A percentile compares a stretch with the other conserved stretches of the same genome.
Conservation (phyloP, 2,329 filamentous ascomycete genomes). For the Xenosphaeropsis pyriputrescens region DNA sequence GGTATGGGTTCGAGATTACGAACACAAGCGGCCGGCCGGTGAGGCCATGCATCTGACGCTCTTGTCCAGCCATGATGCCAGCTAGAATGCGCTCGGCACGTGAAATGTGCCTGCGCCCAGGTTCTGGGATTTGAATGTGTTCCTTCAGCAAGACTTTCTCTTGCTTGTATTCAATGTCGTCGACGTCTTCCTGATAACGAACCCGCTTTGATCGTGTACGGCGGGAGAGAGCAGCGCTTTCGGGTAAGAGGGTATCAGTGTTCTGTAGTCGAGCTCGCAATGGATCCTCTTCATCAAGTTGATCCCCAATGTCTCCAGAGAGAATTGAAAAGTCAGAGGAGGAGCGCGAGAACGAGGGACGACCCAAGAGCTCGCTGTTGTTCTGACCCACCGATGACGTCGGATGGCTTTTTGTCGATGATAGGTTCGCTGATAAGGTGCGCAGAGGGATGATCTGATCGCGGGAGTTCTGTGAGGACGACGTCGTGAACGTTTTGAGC, state of each 20-base stretch:
- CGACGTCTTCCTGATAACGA: conserved; percentile 39
- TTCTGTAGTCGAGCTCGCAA: conserved; percentile 55
- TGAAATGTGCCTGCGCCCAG: conserved; percentile 46
- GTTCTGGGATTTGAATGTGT: conserved; percentile 68
- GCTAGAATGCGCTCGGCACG: conserved; percentile 58
- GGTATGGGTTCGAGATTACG: conserved; percentile 19
- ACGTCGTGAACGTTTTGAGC: conserved; percentile 77
- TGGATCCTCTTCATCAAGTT: conserved; percentile 73
- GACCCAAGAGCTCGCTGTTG: conserved; percentile 23
- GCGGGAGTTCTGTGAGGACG: conserved; percentile 51
- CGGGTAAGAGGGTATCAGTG: conserved; percentile 19
- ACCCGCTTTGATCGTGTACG: conserved; percentile 44
- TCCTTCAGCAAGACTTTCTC: conserved; percentile 40
- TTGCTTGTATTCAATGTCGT: conserved; percentile 25
- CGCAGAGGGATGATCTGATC: conserved; percentile 75
- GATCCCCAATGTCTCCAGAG: conserved; percentile 87
- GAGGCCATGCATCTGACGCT: conserved; percentile 70
- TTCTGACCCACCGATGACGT: conserved; percentile 30
- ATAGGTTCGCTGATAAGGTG: conserved; percentile 39
- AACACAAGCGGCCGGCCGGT: conserved; percentile 93
- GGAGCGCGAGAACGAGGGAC: conserved; percentile 31
- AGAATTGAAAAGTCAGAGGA: conserved; percentile 56
- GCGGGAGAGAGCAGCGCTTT: conserved; percentile 11
- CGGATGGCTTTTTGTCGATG: conserved; percentile 19
- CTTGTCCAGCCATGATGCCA: conserved; percentile 72